Percentiles rank a stretch among this genome's conserved stretches.
Conservation (phyloP, 2,329 filamentous ascomycete species). For the Pyricularia grisea region DNA sequence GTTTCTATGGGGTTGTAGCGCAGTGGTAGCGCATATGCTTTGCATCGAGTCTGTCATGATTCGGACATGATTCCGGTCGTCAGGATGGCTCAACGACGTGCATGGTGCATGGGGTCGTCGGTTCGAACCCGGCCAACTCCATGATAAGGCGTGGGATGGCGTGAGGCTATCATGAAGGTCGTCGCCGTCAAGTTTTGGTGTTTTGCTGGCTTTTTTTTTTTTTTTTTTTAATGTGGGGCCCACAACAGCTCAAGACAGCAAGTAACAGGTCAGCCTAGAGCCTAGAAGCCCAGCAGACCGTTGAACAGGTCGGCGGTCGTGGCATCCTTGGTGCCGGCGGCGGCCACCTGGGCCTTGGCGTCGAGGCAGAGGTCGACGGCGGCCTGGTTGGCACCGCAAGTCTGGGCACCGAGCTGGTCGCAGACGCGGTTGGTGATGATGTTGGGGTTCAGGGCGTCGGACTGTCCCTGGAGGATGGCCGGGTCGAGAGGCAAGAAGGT, state of each 20-base stretch:
- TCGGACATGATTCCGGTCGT: not conserved
- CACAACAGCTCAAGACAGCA: too few species aligned
- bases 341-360: slow-evolving; percentile 33
- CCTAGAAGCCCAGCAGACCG: slow-evolving; percentile 15
- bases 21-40: not conserved
- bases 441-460: slow-evolving; percentile 61
- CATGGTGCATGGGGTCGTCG: not conserved
- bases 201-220: not conserved
- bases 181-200: not conserved
- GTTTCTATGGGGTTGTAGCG: not conserved
- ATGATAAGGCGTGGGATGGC: not conserved
- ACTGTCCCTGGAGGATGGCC: slow-evolving; percentile 49
- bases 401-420: slow-evolving; percentile 54
- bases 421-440: slow-evolving; percentile 67
- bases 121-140: slow-evolving; percentile 2
- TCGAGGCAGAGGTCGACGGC: slow-evolving; percentile 42
- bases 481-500: slow-evolving; percentile 61
- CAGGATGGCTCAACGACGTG: not conserved
- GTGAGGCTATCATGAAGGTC: not conserved
- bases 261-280: not conserved
- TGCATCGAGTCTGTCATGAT: not conserved
- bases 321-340: slow-evolving; percentile 23
- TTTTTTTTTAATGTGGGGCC: not conserved
- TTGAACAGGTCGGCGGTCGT: slow-evolving; percentile 31
- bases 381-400: slow-evolving; percentile 52